Evolutionary conservation across 2,329 filamentous ascomycete species (phyloP).

Genomic region (Aspergillus japonicus): DNA sequence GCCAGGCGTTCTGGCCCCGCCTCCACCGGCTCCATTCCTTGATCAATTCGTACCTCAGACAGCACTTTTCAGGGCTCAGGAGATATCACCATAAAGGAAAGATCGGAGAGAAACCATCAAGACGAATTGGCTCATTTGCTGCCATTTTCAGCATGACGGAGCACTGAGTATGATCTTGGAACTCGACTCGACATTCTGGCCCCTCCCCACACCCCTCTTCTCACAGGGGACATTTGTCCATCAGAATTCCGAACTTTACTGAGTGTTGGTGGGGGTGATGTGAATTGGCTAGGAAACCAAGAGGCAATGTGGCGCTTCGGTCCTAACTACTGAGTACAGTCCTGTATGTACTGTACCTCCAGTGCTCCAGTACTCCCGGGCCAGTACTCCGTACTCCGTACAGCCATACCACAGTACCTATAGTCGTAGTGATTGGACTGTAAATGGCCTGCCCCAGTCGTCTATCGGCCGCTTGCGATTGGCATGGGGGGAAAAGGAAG

Average conservation of each 20-base stretch:
- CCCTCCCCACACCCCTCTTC: too few species aligned
- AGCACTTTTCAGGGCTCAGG: neutral
- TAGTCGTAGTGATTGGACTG: neutral
- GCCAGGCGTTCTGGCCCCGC: conserved; percentile 15
- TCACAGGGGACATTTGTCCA: neutral
- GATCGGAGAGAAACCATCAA: neutral
- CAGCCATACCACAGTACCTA: too few species aligned
- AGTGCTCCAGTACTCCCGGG: too few species aligned
- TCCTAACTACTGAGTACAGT: neutral
- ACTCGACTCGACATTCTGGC: too few species aligned
- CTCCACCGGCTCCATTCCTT: conserved; percentile 2
- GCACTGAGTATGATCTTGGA: too few species aligned
- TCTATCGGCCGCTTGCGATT: conserved; percentile 15
- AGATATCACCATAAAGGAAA: neutral
- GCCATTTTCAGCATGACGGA: too few species aligned
- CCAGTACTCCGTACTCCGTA: too few species aligned
- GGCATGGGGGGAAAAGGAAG: conserved; percentile 3
- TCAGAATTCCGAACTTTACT: neutral
- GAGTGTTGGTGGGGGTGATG: neutral
- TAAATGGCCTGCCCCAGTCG: neutral
- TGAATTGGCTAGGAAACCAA: neutral
- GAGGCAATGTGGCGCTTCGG: conserved; percentile 15
- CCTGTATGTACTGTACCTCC: too few species aligned
- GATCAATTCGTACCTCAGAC: neutral
- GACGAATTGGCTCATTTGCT: neutral